Evolutionary conservation across 1,284 basidiomycete species (phyloP), one percentile per base, ranked within the genome.

Genomic region (Mycena citricolor): DNA sequence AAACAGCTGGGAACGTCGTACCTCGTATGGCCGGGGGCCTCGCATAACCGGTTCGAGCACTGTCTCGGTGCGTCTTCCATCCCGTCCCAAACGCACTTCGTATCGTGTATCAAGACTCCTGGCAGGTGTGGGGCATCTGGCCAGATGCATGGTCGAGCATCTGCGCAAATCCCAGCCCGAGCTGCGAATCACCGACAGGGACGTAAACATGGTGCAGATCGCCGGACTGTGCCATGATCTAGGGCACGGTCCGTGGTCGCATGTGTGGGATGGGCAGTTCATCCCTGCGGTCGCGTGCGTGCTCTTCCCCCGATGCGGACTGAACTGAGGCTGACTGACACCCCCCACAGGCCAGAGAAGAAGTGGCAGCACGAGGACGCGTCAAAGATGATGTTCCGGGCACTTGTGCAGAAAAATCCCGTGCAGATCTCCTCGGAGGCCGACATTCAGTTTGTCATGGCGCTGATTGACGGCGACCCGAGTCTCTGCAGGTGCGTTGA

Each of bases 41-140:
- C 81, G 0, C 88, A 90, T 57, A 89, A 81, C 51, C 75, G 87
- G 0, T 90, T 90, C 51, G 87, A 90, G 56, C 88, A 90, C 57
- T 82, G 76, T 51, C 66, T 90, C 14, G 87, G 86, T 85, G 44
- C 35, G 74, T 52, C 49, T n/a, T n/a, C n/a, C n/a, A n/a, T n/a
- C n/a, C n/a, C n/a, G n/a, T n/a, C n/a, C n/a, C n/a, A n/a, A n/a
- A n/a, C n/a, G n/a, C n/a, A n/a, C n/a, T n/a, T n/a, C n/a, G n/a
- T n/a, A n/a, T n/a, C n/a, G n/a, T n/a, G n/a, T n/a, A n/a, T n/a
- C n/a, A n/a, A n/a, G n/a, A n/a, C n/a, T n/a, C n/a, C n/a, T 7
- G 17, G 19, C 49, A 86, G 86, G 86, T 24, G 84, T 89, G 19
- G 83, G 79, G 2, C 76, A 81, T 60, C 74, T 90, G 14, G 81